These are phyloP conservation scores for Starmerella geochares DNA, from an alignment of 805 yeast genomes.

Conservation along the genomic window DNA sequence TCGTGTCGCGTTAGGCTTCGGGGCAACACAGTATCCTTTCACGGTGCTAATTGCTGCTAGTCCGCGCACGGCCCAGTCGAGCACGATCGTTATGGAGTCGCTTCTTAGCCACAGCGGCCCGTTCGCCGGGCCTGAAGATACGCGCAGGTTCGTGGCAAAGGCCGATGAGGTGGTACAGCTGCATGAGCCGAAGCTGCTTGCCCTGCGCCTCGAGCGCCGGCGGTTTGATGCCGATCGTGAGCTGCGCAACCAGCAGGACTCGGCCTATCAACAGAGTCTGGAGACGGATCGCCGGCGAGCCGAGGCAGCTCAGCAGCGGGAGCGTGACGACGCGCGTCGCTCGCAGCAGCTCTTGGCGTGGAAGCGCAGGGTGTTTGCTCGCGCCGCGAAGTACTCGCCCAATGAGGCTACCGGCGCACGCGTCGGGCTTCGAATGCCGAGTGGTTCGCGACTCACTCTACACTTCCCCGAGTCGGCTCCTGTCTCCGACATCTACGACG, in stretches of 20 bases:
- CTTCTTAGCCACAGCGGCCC: slow-evolving; percentile 37
- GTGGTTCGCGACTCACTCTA: slow-evolving; percentile 50
- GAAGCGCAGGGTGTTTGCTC: slow-evolving; percentile 29
- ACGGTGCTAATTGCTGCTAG: slow-evolving; percentile 66
- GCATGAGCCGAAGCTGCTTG: slow-evolving; percentile 50
- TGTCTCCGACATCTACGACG: slow-evolving; percentile 60
- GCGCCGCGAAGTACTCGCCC: slow-evolving; percentile 21
- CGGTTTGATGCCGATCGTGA: slow-evolving; percentile 47
- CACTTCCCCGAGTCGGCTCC: slow-evolving; percentile 39
- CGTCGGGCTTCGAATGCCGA: slow-evolving; percentile 57
- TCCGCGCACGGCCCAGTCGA: slow-evolving; percentile 33
- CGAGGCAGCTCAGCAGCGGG: slow-evolving; percentile 28
- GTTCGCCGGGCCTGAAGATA: slow-evolving; percentile 35
- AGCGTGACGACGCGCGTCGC: slow-evolving; percentile 18
- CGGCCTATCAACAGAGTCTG: slow-evolving; percentile 62
- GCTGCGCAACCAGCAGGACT: slow-evolving; percentile 62
- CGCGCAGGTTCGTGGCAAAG: slow-evolving; percentile 36
- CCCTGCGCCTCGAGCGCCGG: slow-evolving; percentile 53
- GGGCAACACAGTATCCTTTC: slow-evolving; percentile 69
- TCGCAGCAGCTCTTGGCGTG: slow-evolving; percentile 23
- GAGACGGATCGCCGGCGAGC: slow-evolving; percentile 47
- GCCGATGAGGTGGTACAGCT: slow-evolving; percentile 42
- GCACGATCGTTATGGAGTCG: slow-evolving; percentile 46
- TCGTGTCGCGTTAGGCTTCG: slow-evolving; percentile 67
- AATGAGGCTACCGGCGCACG: slow-evolving; percentile 36